phyloP scores from a whole-genome alignment of 768 basidiomycete genomes.

The Infundibulicybe gibba region DNA sequence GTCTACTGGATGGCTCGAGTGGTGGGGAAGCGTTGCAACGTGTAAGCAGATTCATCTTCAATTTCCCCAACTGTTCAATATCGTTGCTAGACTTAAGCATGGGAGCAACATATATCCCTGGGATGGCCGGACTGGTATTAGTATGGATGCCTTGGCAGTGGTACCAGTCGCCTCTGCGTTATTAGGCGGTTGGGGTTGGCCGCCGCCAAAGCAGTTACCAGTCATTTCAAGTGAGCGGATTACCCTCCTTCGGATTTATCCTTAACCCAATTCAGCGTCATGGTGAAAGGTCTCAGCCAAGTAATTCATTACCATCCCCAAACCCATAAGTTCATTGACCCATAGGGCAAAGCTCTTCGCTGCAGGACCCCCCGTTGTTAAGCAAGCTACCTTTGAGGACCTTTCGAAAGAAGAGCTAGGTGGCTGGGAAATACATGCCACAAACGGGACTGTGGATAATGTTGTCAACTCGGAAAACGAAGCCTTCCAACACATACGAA shows the following conservation, averaged over 20 bases:
- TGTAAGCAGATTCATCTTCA: conserved; percentile 22
- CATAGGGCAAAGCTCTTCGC: conserved; percentile 20
- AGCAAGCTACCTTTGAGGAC: conserved; percentile 32
- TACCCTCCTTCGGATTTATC: neutral
- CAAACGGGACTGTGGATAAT: conserved; percentile 33
- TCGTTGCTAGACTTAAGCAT: conserved; percentile 26
- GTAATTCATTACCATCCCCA: conserved; percentile 1
- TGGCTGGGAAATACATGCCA: conserved; percentile 33
- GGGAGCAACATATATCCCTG: conserved; percentile 36
- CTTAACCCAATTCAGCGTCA: conserved; percentile 28
- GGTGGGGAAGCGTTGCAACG: conserved; percentile 38
- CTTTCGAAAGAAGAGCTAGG: conserved; percentile 30
- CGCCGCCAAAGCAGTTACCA: conserved; percentile 31
- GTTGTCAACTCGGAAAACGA: conserved; percentile 31
- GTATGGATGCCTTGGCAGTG: conserved; percentile 33
- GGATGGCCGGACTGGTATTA: conserved; percentile 27
- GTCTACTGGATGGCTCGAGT: conserved; percentile 37
- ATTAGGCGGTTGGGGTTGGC: conserved; percentile 34
- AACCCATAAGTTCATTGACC: neutral
- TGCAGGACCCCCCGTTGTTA: conserved; percentile 31
- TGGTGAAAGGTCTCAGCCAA: conserved; percentile 35
- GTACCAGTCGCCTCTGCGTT: conserved; percentile 35
- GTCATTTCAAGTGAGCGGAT: conserved; percentile 30
- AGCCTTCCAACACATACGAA: conserved; percentile 29
- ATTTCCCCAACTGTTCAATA: neutral